Conservation (phyloP, 1,284 basidiomycete genomes). For the Malassezia arunalokei region DNA sequence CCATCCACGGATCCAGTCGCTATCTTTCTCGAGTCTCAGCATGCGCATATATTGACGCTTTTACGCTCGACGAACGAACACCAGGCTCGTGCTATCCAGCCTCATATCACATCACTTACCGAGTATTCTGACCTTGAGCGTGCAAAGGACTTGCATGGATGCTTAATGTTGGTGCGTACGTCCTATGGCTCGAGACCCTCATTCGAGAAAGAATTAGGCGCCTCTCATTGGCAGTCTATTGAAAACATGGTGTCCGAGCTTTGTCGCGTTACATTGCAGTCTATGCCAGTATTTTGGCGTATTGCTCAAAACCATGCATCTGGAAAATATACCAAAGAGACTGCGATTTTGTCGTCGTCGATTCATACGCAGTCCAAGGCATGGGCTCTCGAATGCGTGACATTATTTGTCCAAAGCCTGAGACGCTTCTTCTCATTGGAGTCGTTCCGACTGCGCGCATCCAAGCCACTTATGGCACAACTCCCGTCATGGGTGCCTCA, state of each 20-base stretch:
- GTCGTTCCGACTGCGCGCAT: slow-evolving; percentile 54
- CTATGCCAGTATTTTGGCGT: slow-evolving; percentile 84
- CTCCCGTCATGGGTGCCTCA: slow-evolving; percentile 60
- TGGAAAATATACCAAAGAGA: slow-evolving; percentile 24
- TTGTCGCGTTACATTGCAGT: slow-evolving; percentile 51
- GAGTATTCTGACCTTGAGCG: slow-evolving; percentile 49
- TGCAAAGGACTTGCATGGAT: slow-evolving; percentile 41
- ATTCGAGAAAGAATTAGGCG: slow-evolving; percentile 26
- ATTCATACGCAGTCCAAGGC: slow-evolving; percentile 71
- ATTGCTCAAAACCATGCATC: slow-evolving; percentile 82
- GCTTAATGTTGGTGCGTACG: slow-evolving; percentile 31
- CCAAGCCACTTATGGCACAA: slow-evolving; percentile 49
- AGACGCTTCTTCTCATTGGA: slow-evolving; percentile 84
- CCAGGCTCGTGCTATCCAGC: background rate
- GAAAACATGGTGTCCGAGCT: slow-evolving; percentile 54
- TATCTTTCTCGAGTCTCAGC: slow-evolving; percentile 87
- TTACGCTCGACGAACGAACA: slow-evolving; percentile 56
- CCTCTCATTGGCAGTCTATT: slow-evolving; percentile 60
- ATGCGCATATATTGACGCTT: slow-evolving; percentile 66
- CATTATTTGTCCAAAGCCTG: slow-evolving; percentile 70
- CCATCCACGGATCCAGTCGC: slow-evolving; percentile 58
- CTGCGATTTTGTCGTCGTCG: background rate
- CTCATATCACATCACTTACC: background rate
- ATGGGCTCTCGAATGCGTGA: slow-evolving; percentile 82
- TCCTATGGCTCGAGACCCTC: slow-evolving; percentile 16